Base-by-base conservation (phyloP, 202 grass and related monocot genomes). In the Zoysia matrella region DNA sequence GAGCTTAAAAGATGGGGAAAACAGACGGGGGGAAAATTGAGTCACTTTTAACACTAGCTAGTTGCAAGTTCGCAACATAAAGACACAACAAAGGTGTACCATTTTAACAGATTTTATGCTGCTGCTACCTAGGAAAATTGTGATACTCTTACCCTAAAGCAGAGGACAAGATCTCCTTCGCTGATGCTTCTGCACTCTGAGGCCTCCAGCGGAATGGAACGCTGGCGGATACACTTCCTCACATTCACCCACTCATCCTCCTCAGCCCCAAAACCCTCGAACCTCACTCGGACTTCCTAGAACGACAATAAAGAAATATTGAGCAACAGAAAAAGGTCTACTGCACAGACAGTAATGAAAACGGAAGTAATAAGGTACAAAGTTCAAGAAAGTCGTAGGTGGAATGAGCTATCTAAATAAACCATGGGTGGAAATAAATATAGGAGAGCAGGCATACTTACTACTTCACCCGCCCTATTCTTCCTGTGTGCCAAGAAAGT, bases 221-320 rank as follows among this genome's bases (percentile, higher is more conserved):
- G 87, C 78, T 92, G 90, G 56, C 96, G 91, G 63, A 99, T 78
- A 81, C 83, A 77, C 71, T 87, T 86, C 67, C 75, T 84, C 75
- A 99, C 93, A 85, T 96, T 94, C 62, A 99, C 86, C 96, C 96
- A 99, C 85, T 99, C 96, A 90, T 99, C 96, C 49, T 99, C 96
- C 45, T 93, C 91, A 11, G 91, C 91, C 61, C 89, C 96, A 62
- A 92, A 99, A 40, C 93, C 92, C 52, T 88, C 77, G 18, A 88
- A 99, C 60, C 96, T 95, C 80, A 99, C 96, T 13, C 75, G 80
- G 18, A 99, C 96, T 89, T 99, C 96, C 96, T 99, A 81, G 9
- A 85, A 78, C 52, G 64, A 57, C 64, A 75, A 78, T 54, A 51
- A 5, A 51, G 30, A 60, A 77, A 84, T 48, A 51, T n/a, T 15